phyloP scores from a whole-genome alignment of 202 grass and related monocot genomes.

The Dendrocalamus latiflorus region DNA sequence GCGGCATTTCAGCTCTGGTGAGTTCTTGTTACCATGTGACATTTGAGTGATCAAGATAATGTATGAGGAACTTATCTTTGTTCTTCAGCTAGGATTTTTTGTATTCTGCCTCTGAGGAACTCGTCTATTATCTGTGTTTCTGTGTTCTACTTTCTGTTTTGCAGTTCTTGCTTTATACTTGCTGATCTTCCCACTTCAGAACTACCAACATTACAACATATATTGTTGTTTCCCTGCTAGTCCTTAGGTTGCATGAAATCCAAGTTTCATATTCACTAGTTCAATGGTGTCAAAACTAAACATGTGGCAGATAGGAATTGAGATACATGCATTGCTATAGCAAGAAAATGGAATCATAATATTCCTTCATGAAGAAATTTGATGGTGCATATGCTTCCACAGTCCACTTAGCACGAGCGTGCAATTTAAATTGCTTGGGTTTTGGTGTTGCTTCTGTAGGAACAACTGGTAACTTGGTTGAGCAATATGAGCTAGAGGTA shows the following conservation, averaged over 20 bases:
- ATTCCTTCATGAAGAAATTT: not conserved
- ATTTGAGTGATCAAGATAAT: not conserved
- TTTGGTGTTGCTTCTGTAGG: constrained; percentile 17
- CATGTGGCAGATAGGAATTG: not conserved
- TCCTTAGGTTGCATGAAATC: not conserved
- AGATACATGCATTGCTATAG: not conserved
- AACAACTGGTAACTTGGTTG: not conserved
- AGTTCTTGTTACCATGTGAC: constrained; percentile 30
- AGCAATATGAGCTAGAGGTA: not conserved
- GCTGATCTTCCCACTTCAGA: not conserved
- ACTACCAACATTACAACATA: not conserved
- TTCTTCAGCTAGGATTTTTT: constrained; percentile 11
- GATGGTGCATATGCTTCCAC: not conserved
- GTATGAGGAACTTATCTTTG: not conserved
- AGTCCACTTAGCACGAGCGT: not conserved
- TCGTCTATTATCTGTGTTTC: not conserved
- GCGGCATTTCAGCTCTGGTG: constrained; percentile 72
- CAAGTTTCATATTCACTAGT: constrained; percentile 8
- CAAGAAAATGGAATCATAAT: not conserved
- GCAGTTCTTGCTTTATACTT: not conserved
- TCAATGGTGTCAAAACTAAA: not conserved
- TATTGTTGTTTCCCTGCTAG: constrained; percentile 2
- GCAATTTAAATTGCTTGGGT: not conserved
- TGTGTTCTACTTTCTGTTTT: not conserved
- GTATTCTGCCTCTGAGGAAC: not conserved